Percentiles rank a stretch among this genome's conserved stretches.
These are phyloP conservation scores for Castanea sativa DNA, from an alignment of 306 rosid genomes.

Conservation along the genomic window DNA sequence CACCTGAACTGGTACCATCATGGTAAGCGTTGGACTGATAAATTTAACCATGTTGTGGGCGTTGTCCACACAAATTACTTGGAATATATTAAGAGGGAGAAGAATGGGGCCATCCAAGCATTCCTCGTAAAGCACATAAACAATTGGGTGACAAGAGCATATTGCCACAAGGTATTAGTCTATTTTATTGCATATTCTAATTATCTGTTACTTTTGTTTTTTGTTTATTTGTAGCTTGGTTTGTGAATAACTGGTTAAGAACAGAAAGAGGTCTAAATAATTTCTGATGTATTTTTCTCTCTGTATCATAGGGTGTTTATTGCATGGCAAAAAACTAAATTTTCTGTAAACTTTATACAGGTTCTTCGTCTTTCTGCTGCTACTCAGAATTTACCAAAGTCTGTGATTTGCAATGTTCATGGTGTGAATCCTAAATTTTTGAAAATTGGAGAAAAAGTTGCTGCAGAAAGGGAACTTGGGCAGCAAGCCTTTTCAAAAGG, in stretches of 20 bases:
- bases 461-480: slow-evolving; percentile 74
- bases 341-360: slow-evolving; percentile 37
- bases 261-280: background rate
- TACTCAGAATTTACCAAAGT: slow-evolving; percentile 92
- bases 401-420: slow-evolving; percentile 90
- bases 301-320: background rate
- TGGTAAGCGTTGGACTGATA: slow-evolving; percentile 92
- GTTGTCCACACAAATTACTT: slow-evolving; percentile 95
- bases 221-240: background rate
- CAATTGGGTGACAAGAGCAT: slow-evolving; percentile 87
- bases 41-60: slow-evolving; percentile 96
- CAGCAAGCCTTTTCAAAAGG: slow-evolving; percentile 81
- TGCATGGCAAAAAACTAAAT: background rate
- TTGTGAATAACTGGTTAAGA: background rate
- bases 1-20: slow-evolving; percentile 99
- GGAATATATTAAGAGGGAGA: slow-evolving; percentile 95
- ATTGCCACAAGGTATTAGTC: slow-evolving; percentile 74
- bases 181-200: background rate
- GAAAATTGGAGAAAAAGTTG: slow-evolving; percentile 81
- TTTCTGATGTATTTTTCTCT: background rate
- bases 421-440: slow-evolving; percentile 97
- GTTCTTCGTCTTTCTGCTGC: slow-evolving; percentile 98
- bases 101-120: slow-evolving; percentile 90
- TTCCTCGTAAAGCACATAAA: slow-evolving; percentile 95
- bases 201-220: background rate